Evolutionary conservation across 1,284 basidiomycete genomes (phyloP).

Genomic region (Ustilago hordei): DNA sequence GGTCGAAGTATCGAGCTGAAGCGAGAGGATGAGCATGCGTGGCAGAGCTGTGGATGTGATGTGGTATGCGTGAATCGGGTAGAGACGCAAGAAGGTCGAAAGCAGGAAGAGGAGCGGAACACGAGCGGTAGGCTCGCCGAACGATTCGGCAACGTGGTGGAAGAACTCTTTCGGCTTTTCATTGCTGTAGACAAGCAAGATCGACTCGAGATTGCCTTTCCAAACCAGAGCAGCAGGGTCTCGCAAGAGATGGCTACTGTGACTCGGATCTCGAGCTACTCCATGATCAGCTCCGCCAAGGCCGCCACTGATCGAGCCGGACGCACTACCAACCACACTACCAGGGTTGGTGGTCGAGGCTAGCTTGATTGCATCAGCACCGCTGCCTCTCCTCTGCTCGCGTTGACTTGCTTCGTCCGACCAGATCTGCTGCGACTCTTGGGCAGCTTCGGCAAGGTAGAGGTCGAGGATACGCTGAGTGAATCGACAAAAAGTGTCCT

Average conservation of each 20-base stretch:
- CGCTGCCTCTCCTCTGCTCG: conserved; percentile 20
- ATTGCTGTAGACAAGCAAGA: conserved; percentile 58
- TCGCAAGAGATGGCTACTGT: conserved; percentile 16
- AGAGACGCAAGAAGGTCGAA: conserved; percentile 61
- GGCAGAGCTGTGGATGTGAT: conserved; percentile 64
- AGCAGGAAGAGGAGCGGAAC: conserved; percentile 62
- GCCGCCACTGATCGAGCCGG: conserved; percentile 5
- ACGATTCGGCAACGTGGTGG: conserved; percentile 60
- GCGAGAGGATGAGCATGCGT: conserved; percentile 49
- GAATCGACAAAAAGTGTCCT: conserved; percentile 54
- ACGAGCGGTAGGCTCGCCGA: conserved; percentile 45
- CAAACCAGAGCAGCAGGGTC: conserved; percentile 48
- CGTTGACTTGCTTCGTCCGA: conserved; percentile 19
- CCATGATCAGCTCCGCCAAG: conserved; percentile 19
- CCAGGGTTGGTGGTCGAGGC: conserved; percentile 5
- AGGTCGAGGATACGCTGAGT: conserved; percentile 61
- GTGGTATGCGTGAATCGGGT: conserved; percentile 63
- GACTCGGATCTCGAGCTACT: conserved; percentile 17
- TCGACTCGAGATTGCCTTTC: conserved; percentile 60
- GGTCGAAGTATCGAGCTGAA: conserved; percentile 61
- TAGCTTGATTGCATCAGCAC: conserved; percentile 20
- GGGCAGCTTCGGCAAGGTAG: conserved; percentile 59
- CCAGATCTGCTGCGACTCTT: conserved; percentile 32
- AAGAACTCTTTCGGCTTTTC: conserved; percentile 64
- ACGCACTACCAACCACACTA: conserved; percentile 11